Evolutionary conservation across 2,329 filamentous ascomycete genomes (phyloP).

Genomic region (Ceratocystiopsis sp.): DNA sequence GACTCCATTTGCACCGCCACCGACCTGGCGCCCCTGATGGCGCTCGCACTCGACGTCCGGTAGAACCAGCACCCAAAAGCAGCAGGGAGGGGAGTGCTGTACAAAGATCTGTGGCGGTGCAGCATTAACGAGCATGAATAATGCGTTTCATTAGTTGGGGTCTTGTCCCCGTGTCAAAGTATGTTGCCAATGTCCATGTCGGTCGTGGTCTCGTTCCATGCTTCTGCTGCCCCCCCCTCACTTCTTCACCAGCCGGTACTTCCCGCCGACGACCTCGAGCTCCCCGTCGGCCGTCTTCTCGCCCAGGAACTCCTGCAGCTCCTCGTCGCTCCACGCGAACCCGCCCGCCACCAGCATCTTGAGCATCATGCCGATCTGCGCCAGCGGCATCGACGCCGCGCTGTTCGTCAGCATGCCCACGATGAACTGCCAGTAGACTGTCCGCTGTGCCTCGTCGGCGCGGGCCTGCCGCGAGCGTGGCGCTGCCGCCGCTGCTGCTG

Average conservation of each 20-base stretch:
- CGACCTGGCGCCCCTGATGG: no score
- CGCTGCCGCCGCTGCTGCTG: constrained; percentile 16
- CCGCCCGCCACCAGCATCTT: constrained; percentile 79
- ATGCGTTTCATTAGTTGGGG: no score
- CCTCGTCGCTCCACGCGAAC: constrained; percentile 79
- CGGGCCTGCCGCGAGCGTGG: constrained; percentile 16
- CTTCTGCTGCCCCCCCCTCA: constrained; percentile 13
- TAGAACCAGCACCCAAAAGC: no score
- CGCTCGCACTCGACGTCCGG: no score
- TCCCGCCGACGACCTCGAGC: constrained; percentile 52
- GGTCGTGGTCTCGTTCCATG: no score
- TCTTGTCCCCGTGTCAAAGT: no score
- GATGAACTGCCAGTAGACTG: constrained; percentile 81
- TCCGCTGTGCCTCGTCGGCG: constrained; percentile 40
- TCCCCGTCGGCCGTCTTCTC: constrained; percentile 59
- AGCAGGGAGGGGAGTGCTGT: no score
- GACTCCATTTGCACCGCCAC: no score
- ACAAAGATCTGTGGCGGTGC: no score
- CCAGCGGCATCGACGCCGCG: constrained; percentile 59
- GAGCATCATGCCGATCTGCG: constrained; percentile 83
- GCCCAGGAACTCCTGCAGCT: constrained; percentile 62
- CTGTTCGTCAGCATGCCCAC: constrained; percentile 91
- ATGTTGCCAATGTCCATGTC: no score
- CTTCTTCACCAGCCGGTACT: constrained; percentile 49
- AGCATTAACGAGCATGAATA: no score